A percentile compares a stretch with the other conserved stretches of the same genome.
Conservation (phyloP, 169 alveolate species). For the Eimeria falciformis region DNA sequence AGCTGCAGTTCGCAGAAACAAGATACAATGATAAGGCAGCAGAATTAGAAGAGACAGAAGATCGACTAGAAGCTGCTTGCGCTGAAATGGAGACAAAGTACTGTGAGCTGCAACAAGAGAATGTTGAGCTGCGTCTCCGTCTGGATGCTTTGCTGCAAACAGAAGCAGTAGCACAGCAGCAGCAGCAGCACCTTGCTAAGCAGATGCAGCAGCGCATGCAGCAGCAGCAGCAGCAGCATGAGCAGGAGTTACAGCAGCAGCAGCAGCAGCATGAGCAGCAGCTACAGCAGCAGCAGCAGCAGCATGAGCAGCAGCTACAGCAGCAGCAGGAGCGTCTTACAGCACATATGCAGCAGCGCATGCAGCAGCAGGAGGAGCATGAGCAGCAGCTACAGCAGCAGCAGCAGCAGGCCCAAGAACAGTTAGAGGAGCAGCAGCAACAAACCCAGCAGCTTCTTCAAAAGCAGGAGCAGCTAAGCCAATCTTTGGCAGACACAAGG, state of each 20-base stretch:
- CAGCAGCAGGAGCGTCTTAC: background rate
- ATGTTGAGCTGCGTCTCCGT: constrained; percentile 31
- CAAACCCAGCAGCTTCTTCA: no score
- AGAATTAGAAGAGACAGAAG: constrained; percentile 24
- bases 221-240: constrained; percentile 67
- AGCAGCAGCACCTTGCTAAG: constrained; percentile 44
- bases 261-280: constrained; percentile 51
- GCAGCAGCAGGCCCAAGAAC: constrained; percentile 1
- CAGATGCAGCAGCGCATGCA: constrained; percentile 16
- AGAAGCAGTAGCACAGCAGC: constrained; percentile 56
- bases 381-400: constrained; percentile 26
- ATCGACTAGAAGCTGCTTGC: background rate
- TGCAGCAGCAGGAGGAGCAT: constrained; percentile 18
- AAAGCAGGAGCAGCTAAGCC: constrained; percentile 27
- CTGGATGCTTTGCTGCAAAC: constrained; percentile 38
- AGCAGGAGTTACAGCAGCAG: background rate
- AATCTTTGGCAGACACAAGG: constrained; percentile 29
- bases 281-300: constrained; percentile 54
- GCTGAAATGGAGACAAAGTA: constrained; percentile 33
- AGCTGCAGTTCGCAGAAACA: constrained; percentile 47
- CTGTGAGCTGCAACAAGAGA: constrained; percentile 42
- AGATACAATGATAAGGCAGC: constrained; percentile 8
- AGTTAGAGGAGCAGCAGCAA: background rate
- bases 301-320: constrained; percentile 6
- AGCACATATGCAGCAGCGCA: background rate